Evolutionary conservation across 2,329 filamentous ascomycete genomes (phyloP).

Genomic region (Monosporascus sp.): DNA sequence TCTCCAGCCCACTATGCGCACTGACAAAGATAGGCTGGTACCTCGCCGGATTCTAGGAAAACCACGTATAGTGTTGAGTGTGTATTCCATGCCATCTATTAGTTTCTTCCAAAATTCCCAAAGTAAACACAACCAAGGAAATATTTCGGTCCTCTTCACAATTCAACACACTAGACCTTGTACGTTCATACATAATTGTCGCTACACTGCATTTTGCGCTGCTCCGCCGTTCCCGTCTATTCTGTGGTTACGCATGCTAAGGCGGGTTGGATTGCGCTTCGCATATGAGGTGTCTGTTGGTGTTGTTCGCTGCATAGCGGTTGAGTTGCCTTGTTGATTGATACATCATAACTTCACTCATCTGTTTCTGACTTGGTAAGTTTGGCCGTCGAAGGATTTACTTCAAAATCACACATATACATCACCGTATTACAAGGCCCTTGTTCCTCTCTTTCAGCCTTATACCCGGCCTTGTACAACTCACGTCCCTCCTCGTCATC

Average conservation of each 20-base stretch:
- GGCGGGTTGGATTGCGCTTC: no score
- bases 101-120: not conserved
- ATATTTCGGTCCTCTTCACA: not conserved
- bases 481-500: not conserved
- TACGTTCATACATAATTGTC: no score
- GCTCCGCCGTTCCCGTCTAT: no score
- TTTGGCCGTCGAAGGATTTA: no score
- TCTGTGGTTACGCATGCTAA: no score
- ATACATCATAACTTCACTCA: no score
- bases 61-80: not conserved
- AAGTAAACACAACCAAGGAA: not conserved
- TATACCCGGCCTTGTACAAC: not conserved
- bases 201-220: no score
- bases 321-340: no score
- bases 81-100: not conserved
- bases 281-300: no score
- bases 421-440: not conserved
- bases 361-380: no score
- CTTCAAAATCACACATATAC: not conserved
- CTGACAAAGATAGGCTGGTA: not conserved
- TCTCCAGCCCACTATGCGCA: not conserved
- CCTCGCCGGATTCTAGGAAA: not conserved
- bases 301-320: no score
- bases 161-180: no score
- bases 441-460: not conserved